Conservation (phyloP, 2,329 filamentous ascomycete species). For the Sporothrix brasiliensis region DNA sequence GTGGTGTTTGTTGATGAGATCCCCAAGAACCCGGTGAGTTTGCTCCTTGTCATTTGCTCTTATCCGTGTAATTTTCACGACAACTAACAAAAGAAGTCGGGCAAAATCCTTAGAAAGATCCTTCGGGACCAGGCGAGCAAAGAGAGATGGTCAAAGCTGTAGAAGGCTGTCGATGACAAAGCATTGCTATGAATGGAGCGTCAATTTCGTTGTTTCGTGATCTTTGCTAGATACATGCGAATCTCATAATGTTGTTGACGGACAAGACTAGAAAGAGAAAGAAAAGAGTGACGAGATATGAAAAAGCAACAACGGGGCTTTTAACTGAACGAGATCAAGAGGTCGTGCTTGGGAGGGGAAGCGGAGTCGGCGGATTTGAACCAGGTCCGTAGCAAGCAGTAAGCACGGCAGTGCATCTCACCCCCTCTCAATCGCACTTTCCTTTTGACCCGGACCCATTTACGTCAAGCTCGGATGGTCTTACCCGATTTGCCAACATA, state of each 20-base stretch:
- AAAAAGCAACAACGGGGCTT: neutral
- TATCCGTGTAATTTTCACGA: neutral
- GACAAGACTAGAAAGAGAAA: neutral
- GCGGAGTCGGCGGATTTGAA: neutral
- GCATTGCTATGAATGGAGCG: neutral
- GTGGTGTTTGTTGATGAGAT: slow-evolving; percentile 68
- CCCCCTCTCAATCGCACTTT: neutral
- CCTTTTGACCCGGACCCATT: neutral
- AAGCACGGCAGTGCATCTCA: neutral
- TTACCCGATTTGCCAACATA: neutral
- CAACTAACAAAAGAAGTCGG: slow-evolving; percentile 51
- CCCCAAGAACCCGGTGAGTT: slow-evolving; percentile 67
- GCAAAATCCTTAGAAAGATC: slow-evolving; percentile 66
- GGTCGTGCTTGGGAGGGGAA: neutral
- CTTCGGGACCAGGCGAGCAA: slow-evolving; percentile 60
- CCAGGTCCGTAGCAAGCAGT: neutral
- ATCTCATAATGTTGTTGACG: neutral
- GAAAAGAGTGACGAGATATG: neutral
- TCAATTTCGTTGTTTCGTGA: neutral
- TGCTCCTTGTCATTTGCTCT: neutral
- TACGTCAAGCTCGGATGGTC: neutral
- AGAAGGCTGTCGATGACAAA: neutral
- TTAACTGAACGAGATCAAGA: neutral
- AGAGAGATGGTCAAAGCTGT: slow-evolving; percentile 49
- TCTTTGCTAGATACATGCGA: neutral